Conservation (phyloP, 768 basidiomycete species). For the Boletus reticulatus region DNA sequence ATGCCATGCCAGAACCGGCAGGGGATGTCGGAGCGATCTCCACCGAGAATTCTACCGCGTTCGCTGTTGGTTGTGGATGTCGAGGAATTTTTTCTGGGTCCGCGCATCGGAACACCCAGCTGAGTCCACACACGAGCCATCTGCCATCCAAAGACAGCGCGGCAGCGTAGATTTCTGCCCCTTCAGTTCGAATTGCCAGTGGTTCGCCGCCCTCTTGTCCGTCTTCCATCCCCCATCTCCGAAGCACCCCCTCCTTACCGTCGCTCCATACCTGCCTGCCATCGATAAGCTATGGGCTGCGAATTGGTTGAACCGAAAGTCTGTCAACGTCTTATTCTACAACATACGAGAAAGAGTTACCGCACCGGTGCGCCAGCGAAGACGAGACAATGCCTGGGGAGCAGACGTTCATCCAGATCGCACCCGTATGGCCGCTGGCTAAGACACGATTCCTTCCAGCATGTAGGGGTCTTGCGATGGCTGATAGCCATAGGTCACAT, state of each 20-base stretch:
- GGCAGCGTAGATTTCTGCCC: background rate
- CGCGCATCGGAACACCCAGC: too few species aligned
- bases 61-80: too few species aligned
- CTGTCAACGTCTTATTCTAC: constrained; percentile 29
- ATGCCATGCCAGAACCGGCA: too few species aligned
- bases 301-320: too few species aligned
- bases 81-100: too few species aligned
- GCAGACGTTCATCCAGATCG: constrained; percentile 42
- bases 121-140: background rate
- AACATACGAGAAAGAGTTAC: background rate
- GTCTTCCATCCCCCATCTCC: background rate
- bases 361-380: constrained; percentile 29
- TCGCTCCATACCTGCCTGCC: too few species aligned
- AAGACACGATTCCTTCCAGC: constrained; percentile 61
- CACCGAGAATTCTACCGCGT: too few species aligned
- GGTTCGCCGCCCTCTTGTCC: background rate
- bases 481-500: constrained; percentile 53
- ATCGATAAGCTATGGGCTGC: too few species aligned
- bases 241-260: background rate
- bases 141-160: background rate
- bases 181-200: background rate
- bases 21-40: too few species aligned
- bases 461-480: constrained; percentile 62
- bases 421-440: constrained; percentile 30
- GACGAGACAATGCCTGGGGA: constrained; percentile 27